Conservation (phyloP, 371 early-diverging fungal genomes). For the Chytridium lagenaria region DNA sequence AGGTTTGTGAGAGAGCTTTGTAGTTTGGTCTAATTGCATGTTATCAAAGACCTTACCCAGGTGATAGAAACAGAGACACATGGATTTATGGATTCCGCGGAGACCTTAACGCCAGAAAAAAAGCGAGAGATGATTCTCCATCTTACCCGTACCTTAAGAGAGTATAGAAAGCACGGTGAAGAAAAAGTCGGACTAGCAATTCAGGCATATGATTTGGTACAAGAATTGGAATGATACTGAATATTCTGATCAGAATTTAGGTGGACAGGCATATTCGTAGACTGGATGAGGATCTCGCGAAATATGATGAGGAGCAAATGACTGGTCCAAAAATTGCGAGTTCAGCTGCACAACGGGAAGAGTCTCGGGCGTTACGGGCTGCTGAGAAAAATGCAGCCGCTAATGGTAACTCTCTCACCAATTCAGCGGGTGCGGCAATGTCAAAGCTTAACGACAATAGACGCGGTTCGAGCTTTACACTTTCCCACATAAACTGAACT, state of each 20-base stretch:
- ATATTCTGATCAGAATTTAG: slow-evolving; percentile 44
- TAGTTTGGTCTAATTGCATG: not conserved
- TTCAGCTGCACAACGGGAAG: not conserved
- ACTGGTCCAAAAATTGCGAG: slow-evolving; percentile 22
- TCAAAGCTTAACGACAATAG: no score
- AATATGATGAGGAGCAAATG: slow-evolving; percentile 75
- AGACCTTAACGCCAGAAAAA: slow-evolving; percentile 50
- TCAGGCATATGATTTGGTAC: slow-evolving; percentile 90
- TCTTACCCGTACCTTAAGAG: slow-evolving; percentile 58
- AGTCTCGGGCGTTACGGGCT: not conserved
- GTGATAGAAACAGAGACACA: slow-evolving; percentile 36
- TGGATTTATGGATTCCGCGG: slow-evolving; percentile 40
- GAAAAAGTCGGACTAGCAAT: slow-evolving; percentile 91
- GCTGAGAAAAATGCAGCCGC: not conserved
- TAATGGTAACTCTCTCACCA: not conserved
- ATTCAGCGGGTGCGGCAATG: no score
- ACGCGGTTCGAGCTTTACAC: no score
- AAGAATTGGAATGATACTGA: not conserved
- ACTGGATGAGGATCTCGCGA: slow-evolving; percentile 86
- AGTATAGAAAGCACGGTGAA: slow-evolving; percentile 84
- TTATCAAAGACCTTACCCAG: slow-evolving; percentile 25
- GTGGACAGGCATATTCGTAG: slow-evolving; percentile 90
- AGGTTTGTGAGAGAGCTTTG: slow-evolving; percentile 53
- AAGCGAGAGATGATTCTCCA: slow-evolving; percentile 65
- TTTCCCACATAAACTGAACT: no score